These are phyloP conservation scores for Citrus australasica DNA, from an alignment of 345 rosid species.

Conservation along the genomic window DNA sequence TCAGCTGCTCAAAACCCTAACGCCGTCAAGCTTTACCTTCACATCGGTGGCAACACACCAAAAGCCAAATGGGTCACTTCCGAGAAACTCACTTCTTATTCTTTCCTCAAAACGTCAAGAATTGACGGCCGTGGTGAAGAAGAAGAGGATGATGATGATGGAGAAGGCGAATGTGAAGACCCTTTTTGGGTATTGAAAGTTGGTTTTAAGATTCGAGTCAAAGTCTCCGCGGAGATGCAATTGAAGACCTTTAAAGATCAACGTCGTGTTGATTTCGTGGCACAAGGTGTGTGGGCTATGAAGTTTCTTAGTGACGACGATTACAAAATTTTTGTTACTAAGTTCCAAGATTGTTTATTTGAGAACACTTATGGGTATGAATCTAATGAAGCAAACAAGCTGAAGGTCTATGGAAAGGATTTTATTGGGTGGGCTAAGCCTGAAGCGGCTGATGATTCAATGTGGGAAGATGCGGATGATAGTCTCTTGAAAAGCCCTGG, in stretches of 20 bases:
- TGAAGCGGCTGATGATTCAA: constrained; percentile 89
- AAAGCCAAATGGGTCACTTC: constrained; percentile 78
- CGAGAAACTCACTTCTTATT: constrained; percentile 56
- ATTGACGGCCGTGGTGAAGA: constrained; percentile 20
- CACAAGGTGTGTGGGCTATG: constrained; percentile 88
- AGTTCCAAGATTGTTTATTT: constrained; percentile 69
- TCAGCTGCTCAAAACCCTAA: constrained; percentile 32
- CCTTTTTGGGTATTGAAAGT: constrained; percentile 68
- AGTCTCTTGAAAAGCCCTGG: constrained; percentile 55
- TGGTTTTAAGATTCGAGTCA: constrained; percentile 52
- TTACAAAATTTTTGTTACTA: constrained; percentile 41
- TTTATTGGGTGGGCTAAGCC: constrained; percentile 90
- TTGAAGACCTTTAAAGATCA: constrained; percentile 71
- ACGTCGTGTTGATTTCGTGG: constrained; percentile 88
- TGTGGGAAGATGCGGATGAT: constrained; percentile 99
- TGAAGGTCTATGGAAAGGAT: constrained; percentile 88
- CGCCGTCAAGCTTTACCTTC: constrained; percentile 59
- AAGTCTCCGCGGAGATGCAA: constrained; percentile 61
- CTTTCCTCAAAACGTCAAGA: constrained; percentile 47
- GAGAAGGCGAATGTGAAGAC: constrained; percentile 38
- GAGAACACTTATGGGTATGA: constrained; percentile 89
- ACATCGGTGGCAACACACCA: constrained; percentile 70
- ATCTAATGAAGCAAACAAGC: constrained; percentile 69
- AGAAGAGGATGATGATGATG: constrained; percentile 29
- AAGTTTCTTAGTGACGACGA: constrained; percentile 64